Evolutionary conservation across 2,329 filamentous ascomycete genomes (phyloP).

Genomic region (Xylaria sp.): DNA sequence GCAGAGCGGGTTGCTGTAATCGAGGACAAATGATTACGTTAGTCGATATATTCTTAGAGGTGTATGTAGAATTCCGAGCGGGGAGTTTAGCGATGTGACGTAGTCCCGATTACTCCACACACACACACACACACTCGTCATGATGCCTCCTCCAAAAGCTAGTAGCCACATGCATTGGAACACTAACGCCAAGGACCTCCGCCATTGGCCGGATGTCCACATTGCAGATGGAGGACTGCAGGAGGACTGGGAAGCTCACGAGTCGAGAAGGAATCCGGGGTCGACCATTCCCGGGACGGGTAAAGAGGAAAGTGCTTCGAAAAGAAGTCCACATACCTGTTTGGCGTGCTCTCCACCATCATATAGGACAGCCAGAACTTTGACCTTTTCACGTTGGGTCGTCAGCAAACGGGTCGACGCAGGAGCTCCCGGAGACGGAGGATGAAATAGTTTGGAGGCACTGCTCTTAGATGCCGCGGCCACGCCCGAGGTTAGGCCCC

Average conservation of each 20-base stretch:
- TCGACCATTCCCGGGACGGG: conserved; percentile 7
- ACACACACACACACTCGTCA: conserved; percentile 32
- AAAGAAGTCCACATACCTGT: conserved; percentile 67
- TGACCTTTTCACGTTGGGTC: conserved; percentile 75
- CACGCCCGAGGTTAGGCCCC: conserved; percentile 45
- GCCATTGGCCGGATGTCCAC: conserved; percentile 32
- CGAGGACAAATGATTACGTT: conserved; percentile 39
- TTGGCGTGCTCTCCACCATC: conserved; percentile 90
- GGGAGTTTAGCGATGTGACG: conserved; percentile 38
- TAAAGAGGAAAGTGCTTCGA: conserved; percentile 10
- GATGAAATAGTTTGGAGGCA: conserved; percentile 49
- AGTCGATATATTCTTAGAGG: conserved; percentile 30
- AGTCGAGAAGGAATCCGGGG: conserved; percentile 11
- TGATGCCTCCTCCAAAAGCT: conserved; percentile 24
- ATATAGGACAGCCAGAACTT: conserved; percentile 94
- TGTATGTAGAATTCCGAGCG: not conserved
- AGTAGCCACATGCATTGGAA: conserved; percentile 32
- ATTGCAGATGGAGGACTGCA: conserved; percentile 24
- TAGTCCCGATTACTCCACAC: conserved; percentile 39
- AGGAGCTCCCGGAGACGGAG: conserved; percentile 58
- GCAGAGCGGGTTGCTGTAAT: conserved; percentile 76
- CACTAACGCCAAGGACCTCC: conserved; percentile 14
- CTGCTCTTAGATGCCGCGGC: conserved; percentile 40
- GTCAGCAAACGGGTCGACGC: conserved; percentile 71
- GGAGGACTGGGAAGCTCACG: conserved; percentile 7